Conservation (phyloP, 305 asterid genomes). For the Nicotiana rustica region DNA sequence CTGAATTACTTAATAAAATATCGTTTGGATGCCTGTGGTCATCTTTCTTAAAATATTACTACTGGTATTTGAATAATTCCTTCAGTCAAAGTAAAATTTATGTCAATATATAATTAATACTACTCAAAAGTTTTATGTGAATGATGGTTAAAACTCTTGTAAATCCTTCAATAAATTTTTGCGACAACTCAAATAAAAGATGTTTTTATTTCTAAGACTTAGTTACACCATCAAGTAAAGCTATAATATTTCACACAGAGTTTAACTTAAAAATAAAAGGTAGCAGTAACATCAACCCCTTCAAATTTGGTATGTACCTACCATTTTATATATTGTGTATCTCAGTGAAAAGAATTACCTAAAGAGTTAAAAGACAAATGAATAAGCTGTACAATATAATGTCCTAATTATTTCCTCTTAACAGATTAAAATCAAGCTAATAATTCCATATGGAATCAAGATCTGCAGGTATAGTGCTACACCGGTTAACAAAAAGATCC, state of each 20-base stretch:
- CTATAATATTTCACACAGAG: background rate
- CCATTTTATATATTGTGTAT: background rate
- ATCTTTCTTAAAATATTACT: background rate
- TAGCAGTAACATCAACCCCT: no score
- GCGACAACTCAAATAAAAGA: no score
- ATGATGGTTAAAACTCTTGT: background rate
- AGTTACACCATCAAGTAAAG: no score
- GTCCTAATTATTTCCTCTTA: background rate
- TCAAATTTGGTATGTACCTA: background rate
- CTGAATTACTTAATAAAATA: no score
- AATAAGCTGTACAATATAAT: constrained; percentile 42
- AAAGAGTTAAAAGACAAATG: constrained; percentile 21
- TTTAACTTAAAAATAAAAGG: background rate
- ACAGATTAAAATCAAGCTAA: constrained; percentile 20
- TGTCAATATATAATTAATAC: no score
- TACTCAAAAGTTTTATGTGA: no score
- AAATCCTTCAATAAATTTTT: background rate
- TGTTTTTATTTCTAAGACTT: no score
- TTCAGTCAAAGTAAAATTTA: no score
- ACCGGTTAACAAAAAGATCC: constrained; percentile 21
- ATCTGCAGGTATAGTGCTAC: constrained; percentile 55
- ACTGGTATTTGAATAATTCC: no score
- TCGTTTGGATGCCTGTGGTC: background rate
- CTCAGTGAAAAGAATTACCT: background rate
- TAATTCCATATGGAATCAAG: constrained; percentile 65